Conservation (phyloP, 768 basidiomycete genomes). For the Boletus barrowsii region DNA sequence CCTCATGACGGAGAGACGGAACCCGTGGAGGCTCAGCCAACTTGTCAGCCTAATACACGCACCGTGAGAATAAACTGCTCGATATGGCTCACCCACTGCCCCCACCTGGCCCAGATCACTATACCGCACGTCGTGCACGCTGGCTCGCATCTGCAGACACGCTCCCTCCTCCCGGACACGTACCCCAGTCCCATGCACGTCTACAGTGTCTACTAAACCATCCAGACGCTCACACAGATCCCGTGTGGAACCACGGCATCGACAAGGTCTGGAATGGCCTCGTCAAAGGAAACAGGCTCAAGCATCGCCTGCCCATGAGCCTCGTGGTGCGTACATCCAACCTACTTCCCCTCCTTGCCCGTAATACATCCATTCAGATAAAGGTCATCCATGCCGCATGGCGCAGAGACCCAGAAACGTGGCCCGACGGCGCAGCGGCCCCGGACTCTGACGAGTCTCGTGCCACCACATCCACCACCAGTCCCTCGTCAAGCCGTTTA, state of each 20-base stretch:
- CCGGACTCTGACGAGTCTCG: conserved; percentile 59
- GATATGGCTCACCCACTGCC: conserved; percentile 41
- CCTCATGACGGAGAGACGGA: conserved; percentile 16
- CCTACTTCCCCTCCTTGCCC: not conserved
- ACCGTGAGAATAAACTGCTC: conserved; percentile 20
- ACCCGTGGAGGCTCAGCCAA: not conserved
- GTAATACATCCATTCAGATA: conserved; percentile 43
- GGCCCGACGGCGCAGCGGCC: conserved; percentile 62
- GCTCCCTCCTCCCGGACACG: conserved; percentile 23
- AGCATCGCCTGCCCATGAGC: conserved; percentile 57
- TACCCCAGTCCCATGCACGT: conserved; percentile 42
- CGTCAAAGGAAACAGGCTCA: conserved; percentile 54
- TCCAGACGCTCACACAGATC: conserved; percentile 48
- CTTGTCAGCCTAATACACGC: too few relatives aligned
- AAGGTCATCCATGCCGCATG: conserved; percentile 72
- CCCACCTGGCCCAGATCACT: conserved; percentile 62
- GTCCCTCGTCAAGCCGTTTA: not conserved
- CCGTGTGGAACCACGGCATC: conserved; percentile 55
- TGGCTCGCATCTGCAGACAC: conserved; percentile 46
- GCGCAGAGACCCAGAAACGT: conserved; percentile 67
- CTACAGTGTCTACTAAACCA: conserved; percentile 49
- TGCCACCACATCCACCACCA: not conserved
- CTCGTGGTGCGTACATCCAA: conserved; percentile 50
- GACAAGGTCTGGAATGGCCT: conserved; percentile 65
- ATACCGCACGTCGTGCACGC: conserved; percentile 55